Conservation (phyloP, 495 filamentous ascomycete genomes). For the Penicillium parvum region DNA sequence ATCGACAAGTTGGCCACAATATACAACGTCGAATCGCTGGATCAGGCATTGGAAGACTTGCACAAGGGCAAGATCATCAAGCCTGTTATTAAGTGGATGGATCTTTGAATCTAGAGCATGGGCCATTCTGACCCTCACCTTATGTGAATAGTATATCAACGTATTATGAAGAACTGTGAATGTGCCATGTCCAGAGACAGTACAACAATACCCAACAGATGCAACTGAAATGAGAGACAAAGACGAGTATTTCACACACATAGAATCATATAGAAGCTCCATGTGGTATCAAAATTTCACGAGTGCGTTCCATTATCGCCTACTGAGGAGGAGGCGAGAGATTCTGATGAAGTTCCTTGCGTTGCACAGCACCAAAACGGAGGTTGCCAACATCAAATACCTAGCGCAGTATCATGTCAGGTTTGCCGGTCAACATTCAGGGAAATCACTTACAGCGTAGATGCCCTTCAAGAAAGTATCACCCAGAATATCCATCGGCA, state of each 20-base stretch:
- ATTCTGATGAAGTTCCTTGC: conserved; percentile 55
- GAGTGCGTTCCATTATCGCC: too few relatives aligned
- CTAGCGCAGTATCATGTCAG: conserved; percentile 29
- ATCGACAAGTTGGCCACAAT: conserved; percentile 33
- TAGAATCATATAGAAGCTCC: too few relatives aligned
- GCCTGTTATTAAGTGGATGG: conserved; percentile 17
- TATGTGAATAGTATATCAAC: too few relatives aligned
- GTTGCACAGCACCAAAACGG: conserved; percentile 66
- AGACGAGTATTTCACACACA: too few relatives aligned
- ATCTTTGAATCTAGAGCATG: conserved; percentile 3
- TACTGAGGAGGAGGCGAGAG: conserved; percentile 17
- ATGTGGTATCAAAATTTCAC: too few relatives aligned
- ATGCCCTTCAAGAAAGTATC: conserved; percentile 71
- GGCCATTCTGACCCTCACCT: too few relatives aligned
- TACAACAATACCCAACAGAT: too few relatives aligned
- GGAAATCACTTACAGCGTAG: conserved; percentile 56
- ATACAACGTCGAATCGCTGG: conserved; percentile 25
- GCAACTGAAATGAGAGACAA: too few relatives aligned
- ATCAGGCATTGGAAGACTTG: conserved; percentile 33
- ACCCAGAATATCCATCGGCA: conserved; percentile 69
- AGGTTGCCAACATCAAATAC: conserved; percentile 73
- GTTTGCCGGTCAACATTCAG: background rate
- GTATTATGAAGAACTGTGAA: too few relatives aligned
- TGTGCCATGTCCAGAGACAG: too few relatives aligned
- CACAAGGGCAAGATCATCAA: conserved; percentile 29